phyloP scores from a whole-genome alignment of 2,329 filamentous ascomycete genomes.

The Claviceps pusilla region DNA sequence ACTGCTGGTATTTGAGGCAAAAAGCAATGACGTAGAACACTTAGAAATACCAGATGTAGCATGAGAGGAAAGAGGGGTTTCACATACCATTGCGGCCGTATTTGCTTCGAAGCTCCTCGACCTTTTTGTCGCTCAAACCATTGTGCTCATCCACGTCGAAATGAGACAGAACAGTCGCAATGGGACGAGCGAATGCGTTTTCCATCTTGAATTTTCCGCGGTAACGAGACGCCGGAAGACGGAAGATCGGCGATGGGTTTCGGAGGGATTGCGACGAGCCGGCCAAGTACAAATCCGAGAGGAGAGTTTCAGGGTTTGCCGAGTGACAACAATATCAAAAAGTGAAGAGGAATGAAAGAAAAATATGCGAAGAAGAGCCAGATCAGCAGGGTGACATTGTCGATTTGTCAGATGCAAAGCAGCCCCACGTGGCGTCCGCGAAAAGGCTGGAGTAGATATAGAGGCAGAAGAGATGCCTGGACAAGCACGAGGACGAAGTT shows the following conservation, averaged over 20 bases:
- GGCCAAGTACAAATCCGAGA: not conserved
- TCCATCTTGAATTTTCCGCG: slow-evolving; percentile 33
- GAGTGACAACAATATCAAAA: not conserved
- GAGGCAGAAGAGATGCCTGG: not conserved
- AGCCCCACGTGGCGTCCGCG: slow-evolving; percentile 19
- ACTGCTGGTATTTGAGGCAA: not conserved
- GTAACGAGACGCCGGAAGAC: slow-evolving; percentile 2
- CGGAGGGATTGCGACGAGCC: slow-evolving; percentile 1
- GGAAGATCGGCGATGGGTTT: not conserved
- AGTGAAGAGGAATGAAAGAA: not conserved
- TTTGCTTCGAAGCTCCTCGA: slow-evolving; percentile 38
- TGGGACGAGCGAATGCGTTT: slow-evolving; percentile 44
- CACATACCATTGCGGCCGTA: slow-evolving; percentile 51
- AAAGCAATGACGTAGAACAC: not conserved
- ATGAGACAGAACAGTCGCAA: slow-evolving; percentile 41
- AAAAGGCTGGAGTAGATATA: slow-evolving; percentile 6
- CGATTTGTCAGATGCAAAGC: slow-evolving; percentile 14
- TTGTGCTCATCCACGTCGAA: slow-evolving; percentile 40
- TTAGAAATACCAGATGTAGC: slow-evolving; percentile 2
- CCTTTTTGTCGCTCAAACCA: slow-evolving; percentile 46
- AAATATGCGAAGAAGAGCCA: not conserved
- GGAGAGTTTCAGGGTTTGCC: not conserved
- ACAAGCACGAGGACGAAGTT: slow-evolving; percentile 2
- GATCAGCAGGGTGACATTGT: slow-evolving; percentile 12
- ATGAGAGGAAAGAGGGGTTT: slow-evolving; percentile 1